Evolutionary conservation across 2,329 filamentous ascomycete genomes (phyloP), one percentile per base, ranked within the genome.

Genomic region (Stagonosporopsis rhizophila): DNA sequence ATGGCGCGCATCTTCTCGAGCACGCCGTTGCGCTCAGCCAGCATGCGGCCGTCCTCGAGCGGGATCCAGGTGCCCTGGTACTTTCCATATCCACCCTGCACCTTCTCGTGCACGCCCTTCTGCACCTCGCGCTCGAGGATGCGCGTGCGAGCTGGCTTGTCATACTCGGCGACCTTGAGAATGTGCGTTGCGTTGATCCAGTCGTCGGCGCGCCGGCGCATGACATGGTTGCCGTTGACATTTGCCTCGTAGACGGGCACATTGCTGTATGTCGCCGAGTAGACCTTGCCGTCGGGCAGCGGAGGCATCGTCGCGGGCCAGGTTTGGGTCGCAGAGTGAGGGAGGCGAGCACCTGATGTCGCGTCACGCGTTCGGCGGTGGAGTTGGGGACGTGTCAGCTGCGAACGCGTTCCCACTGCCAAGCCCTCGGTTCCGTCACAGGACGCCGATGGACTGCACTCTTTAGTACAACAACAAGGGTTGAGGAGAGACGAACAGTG

Each of bases 141-240:
- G 61, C 95, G 87, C 37, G 95, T 99, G 73, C 95, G 85, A 12
- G 94, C 92, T 2, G 95, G 95, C 78, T 99, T 99, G 78, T 99
- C 95, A 72, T 96, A 96, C 52, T 94, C 94, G 60, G 95, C 95
- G 37, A 96, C 92, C 74, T 99, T 99, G 44, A 99, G 81, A 58
- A 99, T 98, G 74, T 99, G 95, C 50, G 95, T 99, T n/a, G 95
- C 95, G 82, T 99, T 99, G 80, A 99, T 95, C 92, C 94, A 99
- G 78, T 98, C 88, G 77, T 99, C 95, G 49, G 87, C 85, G 58
- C 94, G 88, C 46, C 95, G 87, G 76, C 95, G 89, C 95, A 99
- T 99, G 64, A 98, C 90, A 90, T 97, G 92, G 73, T 96, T 92
- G 64, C 82, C 83, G 32, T 89, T 91, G 68, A 96, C 89, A 75